Evolutionary conservation across 768 basidiomycete species (phyloP), one percentile per base, ranked within the genome.

Genomic region (Termitomyces sp.): DNA sequence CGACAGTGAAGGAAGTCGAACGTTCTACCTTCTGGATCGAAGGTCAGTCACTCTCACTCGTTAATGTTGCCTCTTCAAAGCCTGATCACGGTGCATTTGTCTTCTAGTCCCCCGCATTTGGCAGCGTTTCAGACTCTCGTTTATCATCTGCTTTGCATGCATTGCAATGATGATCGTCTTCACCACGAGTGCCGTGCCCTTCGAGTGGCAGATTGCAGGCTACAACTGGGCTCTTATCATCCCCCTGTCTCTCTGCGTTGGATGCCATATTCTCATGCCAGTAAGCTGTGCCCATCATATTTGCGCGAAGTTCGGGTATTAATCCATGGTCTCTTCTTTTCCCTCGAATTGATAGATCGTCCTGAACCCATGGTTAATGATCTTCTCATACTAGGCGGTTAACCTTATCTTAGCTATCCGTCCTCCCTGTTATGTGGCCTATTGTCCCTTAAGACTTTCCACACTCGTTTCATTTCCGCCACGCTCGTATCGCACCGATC

Each of bases 21-120:
- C 80, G 84, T 32, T 91, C 89, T 2, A 92, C 93, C 58, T 93
- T 95, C 78, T 93, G 90, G 84, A 84, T 91, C 63, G 93, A 95
- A 74, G 75, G 76, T 72, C 54, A 57, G 64, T 71, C 52, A 57
- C 63, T 59, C 63, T 59, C 6, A 49, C 57, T 41, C 16, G 7
- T 43, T 20, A 43, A 40, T 41, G 49, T 49, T 18, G 9, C 33
- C 13, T 32, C 32, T 49, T 43, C 41, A n/a, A 32, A 40, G 20
- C 16, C 54, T 58, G 5, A 46, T 55, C n/a, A n/a, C n/a, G n/a
- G 4, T 57, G 48, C 8, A 40, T 54, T 49, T 55, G 57, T 56
- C 35, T 55, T 50, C 33, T 61, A 78, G 86, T 94, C 1, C 93
- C 93, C 1, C 82, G 86, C 47, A 93, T 95, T 69, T 82, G 90